Evolutionary conservation across 2,329 filamentous ascomycete genomes (phyloP).

Genomic region (Biscogniauxia sp.): DNA sequence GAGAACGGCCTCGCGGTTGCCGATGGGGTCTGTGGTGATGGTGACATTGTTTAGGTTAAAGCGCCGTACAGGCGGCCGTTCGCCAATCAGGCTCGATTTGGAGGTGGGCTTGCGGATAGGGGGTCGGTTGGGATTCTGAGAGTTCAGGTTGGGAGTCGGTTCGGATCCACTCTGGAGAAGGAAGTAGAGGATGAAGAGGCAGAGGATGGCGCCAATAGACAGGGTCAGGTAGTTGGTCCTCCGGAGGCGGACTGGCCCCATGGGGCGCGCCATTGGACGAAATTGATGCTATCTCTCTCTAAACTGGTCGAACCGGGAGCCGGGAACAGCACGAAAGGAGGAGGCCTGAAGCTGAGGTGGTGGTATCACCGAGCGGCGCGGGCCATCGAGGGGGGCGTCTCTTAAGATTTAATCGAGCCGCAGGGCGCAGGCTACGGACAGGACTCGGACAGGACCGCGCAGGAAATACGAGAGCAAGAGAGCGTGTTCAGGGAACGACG

Average conservation of each 20-base stretch:
- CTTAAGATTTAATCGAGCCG: background rate
- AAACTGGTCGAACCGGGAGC: conserved; percentile 10
- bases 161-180: conserved; percentile 26
- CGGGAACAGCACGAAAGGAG: conserved; percentile 11
- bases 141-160: conserved; percentile 15
- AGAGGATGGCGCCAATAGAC: conserved; percentile 31
- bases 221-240: conserved; percentile 36
- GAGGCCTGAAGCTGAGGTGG: conserved; percentile 9
- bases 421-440: background rate
- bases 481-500: too few relatives aligned
- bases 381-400: conserved; percentile 19
- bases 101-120: conserved; percentile 64
- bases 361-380: conserved; percentile 19
- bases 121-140: conserved; percentile 32
- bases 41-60: conserved; percentile 97
- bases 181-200: conserved; percentile 36
- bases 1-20: conserved; percentile 80
- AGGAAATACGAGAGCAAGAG: background rate
- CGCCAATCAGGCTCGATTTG: conserved; percentile 52
- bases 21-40: conserved; percentile 70
- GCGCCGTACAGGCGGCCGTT: conserved; percentile 81
- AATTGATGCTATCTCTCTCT: conserved; percentile 15
- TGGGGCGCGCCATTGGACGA: conserved; percentile 34
- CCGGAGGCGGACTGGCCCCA: conserved; percentile 36
- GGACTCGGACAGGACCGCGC: too few relatives aligned